These are phyloP conservation scores for Debaryomyces subglobosus DNA, from an alignment of 1,139 yeast species.

Conservation along the genomic window DNA sequence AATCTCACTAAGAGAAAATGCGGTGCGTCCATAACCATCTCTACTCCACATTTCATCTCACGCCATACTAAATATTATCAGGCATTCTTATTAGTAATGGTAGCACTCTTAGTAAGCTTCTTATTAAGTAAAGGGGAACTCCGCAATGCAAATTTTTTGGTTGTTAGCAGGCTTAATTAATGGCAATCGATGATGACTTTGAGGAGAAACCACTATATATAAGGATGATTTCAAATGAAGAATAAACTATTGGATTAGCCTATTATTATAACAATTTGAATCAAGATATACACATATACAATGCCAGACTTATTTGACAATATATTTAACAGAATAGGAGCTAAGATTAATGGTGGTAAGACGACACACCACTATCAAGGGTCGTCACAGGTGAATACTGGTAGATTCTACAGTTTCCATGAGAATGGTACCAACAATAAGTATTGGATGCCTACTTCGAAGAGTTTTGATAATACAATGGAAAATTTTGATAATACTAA, in stretches of 20 bases:
- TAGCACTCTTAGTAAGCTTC: background rate
- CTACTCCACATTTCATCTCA: conserved; percentile 1
- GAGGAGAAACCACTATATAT: background rate
- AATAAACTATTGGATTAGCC: background rate
- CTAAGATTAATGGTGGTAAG: conserved; percentile 40
- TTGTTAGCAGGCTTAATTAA: background rate
- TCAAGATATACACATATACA: background rate
- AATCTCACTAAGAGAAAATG: background rate
- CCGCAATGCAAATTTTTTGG: background rate
- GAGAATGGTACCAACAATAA: conserved; percentile 40
- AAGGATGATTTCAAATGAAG: background rate
- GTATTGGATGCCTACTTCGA: conserved; percentile 40
- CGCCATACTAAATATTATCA: background rate
- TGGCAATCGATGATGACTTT: conserved; percentile 1
- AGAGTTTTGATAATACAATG: conserved; percentile 6
- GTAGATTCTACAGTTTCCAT: conserved; percentile 42
- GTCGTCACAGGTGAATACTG: conserved; percentile 41
- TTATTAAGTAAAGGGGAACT: background rate
- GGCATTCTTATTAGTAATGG: background rate
- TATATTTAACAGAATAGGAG: conserved; percentile 35
- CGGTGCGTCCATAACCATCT: conserved; percentile 5
- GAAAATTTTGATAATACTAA: conserved; percentile 8
- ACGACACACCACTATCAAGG: conserved; percentile 34
- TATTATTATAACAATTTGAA: background rate
- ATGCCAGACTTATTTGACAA: conserved; percentile 52